Evolutionary conservation across 2,329 filamentous ascomycete genomes (phyloP), one percentile per base, ranked within the genome.

Genomic region (Microcera coccophila): DNA sequence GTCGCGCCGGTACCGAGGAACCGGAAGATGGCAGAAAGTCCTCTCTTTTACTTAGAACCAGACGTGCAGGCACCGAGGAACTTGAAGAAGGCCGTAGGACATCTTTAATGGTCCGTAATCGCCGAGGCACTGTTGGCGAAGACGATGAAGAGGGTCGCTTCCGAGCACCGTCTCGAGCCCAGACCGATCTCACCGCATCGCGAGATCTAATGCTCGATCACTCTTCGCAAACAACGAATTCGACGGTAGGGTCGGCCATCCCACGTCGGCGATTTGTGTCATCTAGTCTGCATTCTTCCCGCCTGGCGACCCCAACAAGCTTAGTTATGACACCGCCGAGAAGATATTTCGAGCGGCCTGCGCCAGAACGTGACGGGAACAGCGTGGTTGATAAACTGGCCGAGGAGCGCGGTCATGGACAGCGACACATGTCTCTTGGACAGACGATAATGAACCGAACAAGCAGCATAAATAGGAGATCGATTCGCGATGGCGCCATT

Each of bases 111-210:
- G 55, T 72, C 14, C 71, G 75, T 38, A 64, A 63, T 31, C 69
- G 75, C 18, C 68, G 74, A 28, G 67, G 65, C 11, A 73, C 73
- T 26, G 59, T 71, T 21, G 70, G 70, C 12, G 69, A 73, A 22
- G 69, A 77, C 2, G 73, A 75, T 10, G 73, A 78, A 1, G 73
- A 75, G 16, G 35, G 58, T n/a, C 66, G 70, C 22, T 72, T 76
- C 49, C 73, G 76, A n/a, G 70, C 74, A 3, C 78, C 79, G 1
- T 82, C 80, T 4, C 70, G 81, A 18, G 78, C 79, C 4, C 64
- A 69, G 26, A 82, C 79, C 1, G 81, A 84, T 45, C 69, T 74
- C 39, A 72, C 67, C 20, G 56, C 63, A 49, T 47, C 71, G 66
- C 52, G 62, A 32, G 43, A 45, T 28, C 44, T 49, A n/a, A 44